Conservation (phyloP, 179 eudicot genomes). For the Spergularia azorica region DNA sequence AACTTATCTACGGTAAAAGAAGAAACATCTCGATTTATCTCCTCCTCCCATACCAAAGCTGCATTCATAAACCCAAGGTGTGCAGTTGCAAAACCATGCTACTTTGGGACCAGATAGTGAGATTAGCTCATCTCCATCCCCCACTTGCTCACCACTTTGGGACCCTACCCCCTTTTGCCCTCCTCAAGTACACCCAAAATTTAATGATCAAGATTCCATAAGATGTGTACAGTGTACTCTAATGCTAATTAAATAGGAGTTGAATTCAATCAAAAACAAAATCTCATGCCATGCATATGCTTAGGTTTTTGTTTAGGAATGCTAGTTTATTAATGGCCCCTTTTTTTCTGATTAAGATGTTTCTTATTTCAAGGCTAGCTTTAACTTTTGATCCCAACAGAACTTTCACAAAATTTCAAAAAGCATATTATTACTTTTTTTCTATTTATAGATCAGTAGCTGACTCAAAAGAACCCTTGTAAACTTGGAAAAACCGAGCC, state of each 20-base stretch:
- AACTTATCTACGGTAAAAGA: neutral
- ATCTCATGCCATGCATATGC: constrained; percentile 10
- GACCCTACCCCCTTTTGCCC: constrained; percentile 13
- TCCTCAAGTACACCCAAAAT: neutral
- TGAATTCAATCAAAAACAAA: neutral
- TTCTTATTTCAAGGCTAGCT: no score
- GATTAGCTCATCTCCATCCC: neutral
- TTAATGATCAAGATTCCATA: constrained; percentile 14
- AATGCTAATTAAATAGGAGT: no score
- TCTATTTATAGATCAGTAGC: no score
- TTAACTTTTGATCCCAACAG: no score
- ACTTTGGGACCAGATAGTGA: constrained; percentile 32
- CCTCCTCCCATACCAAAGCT: neutral
- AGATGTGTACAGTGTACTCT: neutral
- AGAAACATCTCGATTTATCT: no score
- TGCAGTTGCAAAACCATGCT: constrained; percentile 22
- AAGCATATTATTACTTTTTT: no score
- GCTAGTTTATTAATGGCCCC: neutral
- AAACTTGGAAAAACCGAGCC: no score
- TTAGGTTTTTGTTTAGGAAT: neutral
- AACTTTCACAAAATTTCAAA: no score
- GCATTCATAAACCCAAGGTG: neutral
- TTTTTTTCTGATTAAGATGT: no score
- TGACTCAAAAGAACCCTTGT: no score
- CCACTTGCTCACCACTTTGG: constrained; percentile 25